phyloP scores from a whole-genome alignment of 371 early-diverging fungal genomes.

The Catenaria anguillulae region DNA sequence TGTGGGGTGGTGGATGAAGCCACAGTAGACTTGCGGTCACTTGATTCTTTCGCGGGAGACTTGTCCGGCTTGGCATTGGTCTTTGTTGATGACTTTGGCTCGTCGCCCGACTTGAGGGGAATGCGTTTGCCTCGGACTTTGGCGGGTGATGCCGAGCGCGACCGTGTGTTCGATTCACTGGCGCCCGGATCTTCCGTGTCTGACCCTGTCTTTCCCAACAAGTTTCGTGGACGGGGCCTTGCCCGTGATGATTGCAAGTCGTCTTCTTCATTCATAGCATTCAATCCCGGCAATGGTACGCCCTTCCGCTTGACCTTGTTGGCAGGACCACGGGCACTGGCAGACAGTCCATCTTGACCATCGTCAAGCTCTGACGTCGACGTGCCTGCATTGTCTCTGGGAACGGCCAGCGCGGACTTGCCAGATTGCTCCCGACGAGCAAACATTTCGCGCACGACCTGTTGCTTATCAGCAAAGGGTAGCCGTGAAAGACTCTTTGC shows the following conservation, averaged over 20 bases:
- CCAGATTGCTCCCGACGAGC: not conserved
- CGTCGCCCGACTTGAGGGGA: no score
- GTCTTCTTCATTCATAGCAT: not conserved
- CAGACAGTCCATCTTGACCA: no score
- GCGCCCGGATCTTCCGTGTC: not conserved
- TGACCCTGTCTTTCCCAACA: no score
- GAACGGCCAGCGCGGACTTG: not conserved
- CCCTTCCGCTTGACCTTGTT: no score
- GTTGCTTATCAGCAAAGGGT: not conserved
- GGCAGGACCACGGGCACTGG: not conserved
- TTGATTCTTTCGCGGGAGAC: no score
- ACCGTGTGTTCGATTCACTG: no score
- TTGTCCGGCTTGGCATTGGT: not conserved
- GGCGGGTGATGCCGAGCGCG: not conserved
- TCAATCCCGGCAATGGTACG: no score
- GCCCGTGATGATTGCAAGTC: not conserved
- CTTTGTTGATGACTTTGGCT: not conserved
- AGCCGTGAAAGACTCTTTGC: not conserved
- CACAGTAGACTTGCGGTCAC: no score
- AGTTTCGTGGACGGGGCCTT: not conserved
- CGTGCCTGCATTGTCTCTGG: not conserved
- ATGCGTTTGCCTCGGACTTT: not conserved
- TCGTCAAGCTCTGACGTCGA: not conserved
- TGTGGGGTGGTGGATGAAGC: not conserved
- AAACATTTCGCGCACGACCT: not conserved